A percentile compares a stretch with the other conserved stretches of the same genome.
These are phyloP conservation scores for Pseudozyma tsukubaensis DNA, from an alignment of 1,284 basidiomycete genomes.

Conservation along the genomic window DNA sequence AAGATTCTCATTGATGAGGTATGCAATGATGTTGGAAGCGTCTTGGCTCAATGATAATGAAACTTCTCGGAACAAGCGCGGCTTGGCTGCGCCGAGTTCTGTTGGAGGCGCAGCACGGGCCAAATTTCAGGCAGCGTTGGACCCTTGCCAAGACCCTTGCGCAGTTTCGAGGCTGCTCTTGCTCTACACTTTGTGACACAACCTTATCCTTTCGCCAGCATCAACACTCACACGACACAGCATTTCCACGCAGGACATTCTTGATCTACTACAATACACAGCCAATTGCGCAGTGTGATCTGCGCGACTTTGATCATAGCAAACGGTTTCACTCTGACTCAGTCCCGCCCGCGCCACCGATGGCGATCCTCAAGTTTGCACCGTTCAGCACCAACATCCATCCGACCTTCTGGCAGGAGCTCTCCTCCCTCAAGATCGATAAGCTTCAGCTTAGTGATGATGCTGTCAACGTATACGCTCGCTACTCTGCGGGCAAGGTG, in stretches of 20 bases:
- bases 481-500: conserved; percentile 79
- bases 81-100: background rate
- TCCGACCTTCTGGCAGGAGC: conserved; percentile 91
- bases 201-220: background rate
- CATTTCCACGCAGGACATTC: too few relatives aligned
- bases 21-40: too few relatives aligned
- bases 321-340: background rate
- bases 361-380: conserved; percentile 78
- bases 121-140: conserved; percentile 12
- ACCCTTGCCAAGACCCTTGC: conserved; percentile 31
- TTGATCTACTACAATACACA: too few relatives aligned
- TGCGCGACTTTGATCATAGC: too few relatives aligned
- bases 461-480: conserved; percentile 75
- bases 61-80: too few relatives aligned
- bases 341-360: background rate
- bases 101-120: conserved; percentile 12
- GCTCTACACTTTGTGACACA: conserved; percentile 2
- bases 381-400: conserved; percentile 87
- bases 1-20: too few relatives aligned
- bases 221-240: background rate
- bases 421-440: conserved; percentile 90
- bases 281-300: too few relatives aligned
- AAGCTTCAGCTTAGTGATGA: conserved; percentile 85
- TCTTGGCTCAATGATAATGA: too few relatives aligned
- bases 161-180: background rate